These are phyloP conservation scores for Paecilomyces sp. DNA, from an alignment of 2,329 filamentous ascomycete species.

Conservation along the genomic window DNA sequence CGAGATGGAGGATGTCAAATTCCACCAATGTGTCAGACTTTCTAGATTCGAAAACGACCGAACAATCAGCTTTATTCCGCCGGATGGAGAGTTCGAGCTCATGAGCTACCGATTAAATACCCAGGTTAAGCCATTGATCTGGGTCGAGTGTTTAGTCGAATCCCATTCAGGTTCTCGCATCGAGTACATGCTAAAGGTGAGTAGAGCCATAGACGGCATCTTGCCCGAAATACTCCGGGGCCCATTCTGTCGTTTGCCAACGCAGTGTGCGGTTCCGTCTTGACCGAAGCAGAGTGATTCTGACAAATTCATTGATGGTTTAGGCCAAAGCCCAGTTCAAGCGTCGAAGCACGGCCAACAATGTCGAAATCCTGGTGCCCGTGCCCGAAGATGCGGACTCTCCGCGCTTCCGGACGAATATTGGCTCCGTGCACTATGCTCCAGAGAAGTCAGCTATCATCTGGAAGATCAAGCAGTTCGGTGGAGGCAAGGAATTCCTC, in stretches of 20 bases:
- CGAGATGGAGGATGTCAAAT: slow-evolving; percentile 99
- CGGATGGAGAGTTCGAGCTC: slow-evolving; percentile 96
- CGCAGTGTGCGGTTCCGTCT: not conserved
- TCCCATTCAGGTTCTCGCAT: slow-evolving; percentile 91
- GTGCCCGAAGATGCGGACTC: slow-evolving; percentile 96
- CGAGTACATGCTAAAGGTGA: slow-evolving; percentile 93
- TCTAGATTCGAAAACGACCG: slow-evolving; percentile 97
- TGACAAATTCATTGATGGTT: slow-evolving; percentile 3
- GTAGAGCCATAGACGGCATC: slow-evolving; percentile 2
- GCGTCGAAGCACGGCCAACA: slow-evolving; percentile 93
- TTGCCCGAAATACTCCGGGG: not conserved
- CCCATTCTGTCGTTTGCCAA: not conserved
- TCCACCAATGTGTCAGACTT: slow-evolving; percentile 94
- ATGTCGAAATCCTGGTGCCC: slow-evolving; percentile 94
- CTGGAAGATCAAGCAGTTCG: slow-evolving; percentile 99
- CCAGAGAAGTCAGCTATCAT: slow-evolving; percentile 96
- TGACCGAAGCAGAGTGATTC: not conserved
- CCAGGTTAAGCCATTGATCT: slow-evolving; percentile 95
- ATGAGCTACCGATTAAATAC: slow-evolving; percentile 99
- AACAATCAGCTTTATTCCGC: slow-evolving; percentile 97
- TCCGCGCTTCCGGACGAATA: slow-evolving; percentile 93
- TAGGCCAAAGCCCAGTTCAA: slow-evolving; percentile 94
- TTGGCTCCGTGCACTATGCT: slow-evolving; percentile 93
- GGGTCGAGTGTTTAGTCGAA: slow-evolving; percentile 97
- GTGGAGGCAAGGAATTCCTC: slow-evolving; percentile 94